Conservation (phyloP, 441 rosid species). For the Adansonia gregorii region DNA sequence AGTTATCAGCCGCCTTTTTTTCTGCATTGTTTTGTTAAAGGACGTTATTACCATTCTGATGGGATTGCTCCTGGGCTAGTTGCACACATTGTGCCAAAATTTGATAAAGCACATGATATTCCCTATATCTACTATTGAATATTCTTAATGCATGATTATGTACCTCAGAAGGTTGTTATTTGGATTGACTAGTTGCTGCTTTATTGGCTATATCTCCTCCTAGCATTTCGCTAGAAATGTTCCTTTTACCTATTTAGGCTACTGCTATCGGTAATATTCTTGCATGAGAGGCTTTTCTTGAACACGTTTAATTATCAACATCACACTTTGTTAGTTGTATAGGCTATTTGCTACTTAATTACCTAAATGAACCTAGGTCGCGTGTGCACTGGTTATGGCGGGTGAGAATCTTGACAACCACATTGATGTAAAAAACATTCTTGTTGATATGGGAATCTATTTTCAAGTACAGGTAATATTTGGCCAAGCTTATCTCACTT, state of each 20-base stretch:
- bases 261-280: background rate
- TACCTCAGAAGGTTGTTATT: constrained; percentile 4
- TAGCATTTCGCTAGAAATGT: background rate
- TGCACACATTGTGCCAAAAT: background rate
- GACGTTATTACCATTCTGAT: background rate
- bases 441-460: constrained; percentile 83
- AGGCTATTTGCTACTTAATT: constrained; percentile 4
- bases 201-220: constrained; percentile 13
- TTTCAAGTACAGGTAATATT: constrained; percentile 77
- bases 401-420: constrained; percentile 63
- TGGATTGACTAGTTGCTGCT: background rate
- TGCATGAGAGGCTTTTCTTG: background rate
- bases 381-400: constrained; percentile 80
- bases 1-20: background rate
- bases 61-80: background rate
- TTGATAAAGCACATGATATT: background rate
- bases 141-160: background rate
- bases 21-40: background rate
- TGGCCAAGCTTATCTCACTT: background rate
- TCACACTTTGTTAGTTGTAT: constrained; percentile 4
- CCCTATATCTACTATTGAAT: background rate
- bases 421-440: constrained; percentile 65
- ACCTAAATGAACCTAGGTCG: constrained; percentile 47
- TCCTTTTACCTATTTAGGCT: background rate
- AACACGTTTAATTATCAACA: background rate